Evolutionary conservation across 805 yeast species (phyloP), one percentile per base, ranked within the genome.

Genomic region (Limtongozyma cylindracea): DNA sequence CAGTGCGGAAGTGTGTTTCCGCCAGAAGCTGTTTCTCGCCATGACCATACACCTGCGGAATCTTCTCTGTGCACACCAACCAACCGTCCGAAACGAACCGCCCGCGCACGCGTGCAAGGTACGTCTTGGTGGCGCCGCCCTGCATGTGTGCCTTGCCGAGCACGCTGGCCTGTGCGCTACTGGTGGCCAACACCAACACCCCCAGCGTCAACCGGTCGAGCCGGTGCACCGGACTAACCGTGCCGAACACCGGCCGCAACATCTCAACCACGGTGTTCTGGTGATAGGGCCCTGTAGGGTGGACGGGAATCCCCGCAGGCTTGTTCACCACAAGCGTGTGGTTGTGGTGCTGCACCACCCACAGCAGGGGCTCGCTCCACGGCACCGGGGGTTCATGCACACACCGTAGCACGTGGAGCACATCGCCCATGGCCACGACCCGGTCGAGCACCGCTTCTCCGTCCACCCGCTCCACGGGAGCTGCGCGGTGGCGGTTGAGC

Each of bases 121-220:
- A 36, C 13, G 28, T 33, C 2, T 35, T 31, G 9, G 53, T 52
- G 2, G 47, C 30, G 4, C 27, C 34, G n/a, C 34, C 34, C 14
- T 39, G 42, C 24, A 47, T 45, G 2, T 7, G 9, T 15, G 9
- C 8, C 9, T 15, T 15, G 8, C 9, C 8, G 9, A 7, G 17
- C 8, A 15, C 6, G 9, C 8, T 9, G 9, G 17, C 17, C 17
- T 15, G 17, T 15, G 6, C 17, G 6, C 17, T 15, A 9, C 9
- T 15, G 6, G 8, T 6, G 9, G 53, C 60, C 22, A 61, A 29
- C 3, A 61, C 43, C 16, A 58, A 33, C 1, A 61, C 39, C 2
- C 69, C 69, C 13, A 61, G 54, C 0, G 68, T 61, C 2, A 47
- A 45, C 28, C 51, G 56, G 29, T 61, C 69, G n/a, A 61, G 36